These are phyloP conservation scores for Cucumis melo DNA, from an alignment of 306 rosid genomes.

Conservation along the genomic window DNA sequence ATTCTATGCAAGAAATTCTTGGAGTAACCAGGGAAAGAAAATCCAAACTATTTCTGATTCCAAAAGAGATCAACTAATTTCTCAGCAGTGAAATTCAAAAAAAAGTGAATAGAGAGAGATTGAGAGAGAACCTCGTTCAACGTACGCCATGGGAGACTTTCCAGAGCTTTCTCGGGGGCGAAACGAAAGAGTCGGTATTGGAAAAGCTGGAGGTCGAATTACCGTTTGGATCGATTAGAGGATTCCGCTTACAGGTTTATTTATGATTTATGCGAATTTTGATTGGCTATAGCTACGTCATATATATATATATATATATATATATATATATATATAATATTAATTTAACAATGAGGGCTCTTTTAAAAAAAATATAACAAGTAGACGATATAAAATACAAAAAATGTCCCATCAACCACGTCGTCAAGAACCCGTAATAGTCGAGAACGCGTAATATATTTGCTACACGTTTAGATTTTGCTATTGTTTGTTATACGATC, in stretches of 20 bases:
- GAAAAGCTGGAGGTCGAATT: neutral
- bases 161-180: slow-evolving; percentile 6
- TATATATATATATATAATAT: no score
- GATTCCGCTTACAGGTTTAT: neutral
- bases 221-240: neutral
- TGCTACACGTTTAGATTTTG: no score
- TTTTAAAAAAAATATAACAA: no score
- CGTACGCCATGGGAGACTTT: slow-evolving; percentile 29
- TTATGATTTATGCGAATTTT: neutral
- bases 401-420: no score
- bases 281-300: neutral
- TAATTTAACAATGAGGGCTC: no score
- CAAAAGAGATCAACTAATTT: neutral
- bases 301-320: neutral
- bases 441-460: no score
- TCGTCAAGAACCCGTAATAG: no score
- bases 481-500: no score
- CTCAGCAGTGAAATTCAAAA: neutral
- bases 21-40: neutral
- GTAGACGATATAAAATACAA: no score
- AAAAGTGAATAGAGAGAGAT: neutral
- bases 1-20: neutral
- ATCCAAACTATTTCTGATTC: neutral
- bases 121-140: slow-evolving; percentile 29
- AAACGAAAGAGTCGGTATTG: neutral